These are phyloP conservation scores for Spiraea crenata DNA, from an alignment of 331 rosid genomes.

Conservation along the genomic window DNA sequence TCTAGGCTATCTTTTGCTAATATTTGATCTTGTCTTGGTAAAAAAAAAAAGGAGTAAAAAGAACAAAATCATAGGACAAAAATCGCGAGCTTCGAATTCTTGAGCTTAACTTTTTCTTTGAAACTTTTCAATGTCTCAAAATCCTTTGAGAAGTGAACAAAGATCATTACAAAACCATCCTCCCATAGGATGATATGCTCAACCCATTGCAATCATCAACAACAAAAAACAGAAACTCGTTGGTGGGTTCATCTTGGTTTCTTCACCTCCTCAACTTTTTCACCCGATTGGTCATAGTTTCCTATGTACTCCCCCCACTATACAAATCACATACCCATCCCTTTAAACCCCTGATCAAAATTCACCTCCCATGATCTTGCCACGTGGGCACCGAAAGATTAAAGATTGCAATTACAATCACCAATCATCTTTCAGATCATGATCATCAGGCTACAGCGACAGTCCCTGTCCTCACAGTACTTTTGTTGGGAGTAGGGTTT, in stretches of 20 bases:
- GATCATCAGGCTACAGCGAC: constrained; percentile 60
- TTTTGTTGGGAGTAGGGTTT: constrained; percentile 42
- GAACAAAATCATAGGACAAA: not conserved
- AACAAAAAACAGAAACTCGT: not conserved
- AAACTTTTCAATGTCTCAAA: constrained; percentile 11
- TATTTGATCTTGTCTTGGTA: no score
- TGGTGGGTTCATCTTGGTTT: not conserved
- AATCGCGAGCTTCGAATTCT: not conserved
- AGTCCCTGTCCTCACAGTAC: constrained; percentile 54
- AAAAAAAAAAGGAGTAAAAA: no score
- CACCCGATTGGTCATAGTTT: not conserved
- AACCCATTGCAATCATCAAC: constrained; percentile 11
- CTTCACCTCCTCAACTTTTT: not conserved
- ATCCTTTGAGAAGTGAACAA: not conserved
- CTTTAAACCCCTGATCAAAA: not conserved
- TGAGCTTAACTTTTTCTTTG: constrained; percentile 3
- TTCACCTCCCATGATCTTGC: constrained; percentile 13
- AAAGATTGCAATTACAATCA: not conserved
- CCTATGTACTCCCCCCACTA: not conserved
- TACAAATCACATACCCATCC: constrained; percentile 11
- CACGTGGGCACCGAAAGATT: constrained; percentile 2
- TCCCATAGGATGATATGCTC: not conserved
- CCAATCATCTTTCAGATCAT: not conserved
- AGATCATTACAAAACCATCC: constrained; percentile 21
- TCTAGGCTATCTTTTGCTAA: no score